Conservation (phyloP, 495 filamentous ascomycete genomes). For the Xylaria nigripes region DNA sequence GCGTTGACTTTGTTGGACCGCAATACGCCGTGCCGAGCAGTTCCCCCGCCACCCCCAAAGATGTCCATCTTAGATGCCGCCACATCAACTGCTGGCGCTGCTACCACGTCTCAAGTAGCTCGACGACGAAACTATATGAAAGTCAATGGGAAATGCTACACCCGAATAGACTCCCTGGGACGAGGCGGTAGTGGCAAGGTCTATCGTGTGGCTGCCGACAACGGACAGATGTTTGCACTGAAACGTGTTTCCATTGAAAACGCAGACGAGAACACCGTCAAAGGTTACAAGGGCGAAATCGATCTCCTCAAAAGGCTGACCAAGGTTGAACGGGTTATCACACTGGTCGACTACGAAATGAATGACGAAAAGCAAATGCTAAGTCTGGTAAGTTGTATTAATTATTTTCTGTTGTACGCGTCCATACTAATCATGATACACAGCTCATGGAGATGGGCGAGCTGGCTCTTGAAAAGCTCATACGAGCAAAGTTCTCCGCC, state of each 20-base stretch:
- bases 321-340: conserved; percentile 80
- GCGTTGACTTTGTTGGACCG: conserved; percentile 62
- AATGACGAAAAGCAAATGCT: conserved; percentile 82
- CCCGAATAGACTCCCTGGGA: conserved; percentile 79
- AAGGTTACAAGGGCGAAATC: conserved; percentile 94
- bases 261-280: conserved; percentile 71
- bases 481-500: conserved; percentile 58
- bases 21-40: conserved; percentile 77
- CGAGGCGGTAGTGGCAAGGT: conserved; percentile 88
- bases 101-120: conserved; percentile 58
- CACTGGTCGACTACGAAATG: conserved; percentile 84
- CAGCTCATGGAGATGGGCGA: conserved; percentile 97
- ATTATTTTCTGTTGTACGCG: not conserved
- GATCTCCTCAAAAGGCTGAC: conserved; percentile 76
- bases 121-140: conserved; percentile 72
- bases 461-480: conserved; percentile 83
- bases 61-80: conserved; percentile 93
- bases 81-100: conserved; percentile 73
- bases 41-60: conserved; percentile 77
- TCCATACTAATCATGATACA: conserved; percentile 5
- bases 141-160: conserved; percentile 88
- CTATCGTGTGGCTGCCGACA: conserved; percentile 95
- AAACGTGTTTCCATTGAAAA: conserved; percentile 89
- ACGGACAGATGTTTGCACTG: conserved; percentile 85
- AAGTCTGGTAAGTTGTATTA: conserved; percentile 54